Percentiles rank a stretch among this genome's conserved stretches.
Conservation (phyloP, 352 stramenopile species). For the Phytophthora ohioensis region DNA sequence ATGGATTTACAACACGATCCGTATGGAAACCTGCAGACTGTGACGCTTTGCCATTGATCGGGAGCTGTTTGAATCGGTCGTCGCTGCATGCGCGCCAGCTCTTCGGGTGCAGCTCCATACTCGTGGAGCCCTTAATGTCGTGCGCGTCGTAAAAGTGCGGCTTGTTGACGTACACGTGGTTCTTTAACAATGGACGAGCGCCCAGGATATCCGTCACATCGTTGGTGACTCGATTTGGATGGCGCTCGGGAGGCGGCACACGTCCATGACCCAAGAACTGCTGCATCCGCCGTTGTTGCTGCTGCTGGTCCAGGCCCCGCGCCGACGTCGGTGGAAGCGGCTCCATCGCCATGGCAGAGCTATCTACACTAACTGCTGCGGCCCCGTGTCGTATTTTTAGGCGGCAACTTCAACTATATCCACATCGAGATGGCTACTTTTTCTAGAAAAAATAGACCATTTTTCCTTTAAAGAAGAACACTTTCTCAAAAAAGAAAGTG, state of each 20-base stretch:
- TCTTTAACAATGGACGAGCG: slow-evolving; percentile 60
- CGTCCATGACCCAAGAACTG: slow-evolving; percentile 58
- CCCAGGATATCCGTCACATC: slow-evolving; percentile 73
- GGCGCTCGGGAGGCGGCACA: slow-evolving; percentile 29
- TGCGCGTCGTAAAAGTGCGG: slow-evolving; percentile 69
- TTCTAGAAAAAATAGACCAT: neutral
- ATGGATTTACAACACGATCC: slow-evolving; percentile 69
- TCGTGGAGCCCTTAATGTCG: slow-evolving; percentile 68
- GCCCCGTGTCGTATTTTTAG: slow-evolving; percentile 22
- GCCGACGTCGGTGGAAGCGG: slow-evolving; percentile 23
- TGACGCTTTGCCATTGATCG: slow-evolving; percentile 65
- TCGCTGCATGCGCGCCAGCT: slow-evolving; percentile 56
- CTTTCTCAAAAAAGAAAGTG: too few species aligned
- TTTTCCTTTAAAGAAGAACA: too few species aligned
- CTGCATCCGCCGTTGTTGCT: slow-evolving; percentile 51
- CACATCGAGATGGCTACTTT: neutral
- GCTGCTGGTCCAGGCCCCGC: slow-evolving; percentile 28
- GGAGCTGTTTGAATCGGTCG: slow-evolving; percentile 75
- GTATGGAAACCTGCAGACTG: slow-evolving; percentile 66
- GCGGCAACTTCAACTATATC: slow-evolving; percentile 7
- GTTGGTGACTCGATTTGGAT: slow-evolving; percentile 62
- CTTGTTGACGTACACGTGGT: slow-evolving; percentile 72
- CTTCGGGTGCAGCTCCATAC: slow-evolving; percentile 68
- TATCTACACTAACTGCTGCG: neutral
- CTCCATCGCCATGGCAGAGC: slow-evolving; percentile 23